These are phyloP conservation scores for Pleurotus djamor DNA, from an alignment of 768 basidiomycete species.

Conservation along the genomic window DNA sequence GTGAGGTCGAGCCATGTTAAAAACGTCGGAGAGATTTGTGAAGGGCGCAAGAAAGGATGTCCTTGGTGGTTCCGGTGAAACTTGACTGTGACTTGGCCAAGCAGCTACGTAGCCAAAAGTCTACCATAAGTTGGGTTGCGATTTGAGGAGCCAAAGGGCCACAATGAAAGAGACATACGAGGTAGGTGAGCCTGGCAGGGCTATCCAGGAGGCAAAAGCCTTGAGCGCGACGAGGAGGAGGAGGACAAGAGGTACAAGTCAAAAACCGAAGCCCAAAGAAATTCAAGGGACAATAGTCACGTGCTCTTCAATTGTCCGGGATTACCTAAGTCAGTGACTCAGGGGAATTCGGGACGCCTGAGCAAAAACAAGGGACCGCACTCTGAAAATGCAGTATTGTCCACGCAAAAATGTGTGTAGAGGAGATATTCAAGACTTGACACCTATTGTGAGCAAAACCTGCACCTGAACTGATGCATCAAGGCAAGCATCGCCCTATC, in stretches of 20 bases:
- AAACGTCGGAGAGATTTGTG: background rate
- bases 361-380: no score
- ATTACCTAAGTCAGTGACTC: background rate
- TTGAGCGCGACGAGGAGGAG: background rate
- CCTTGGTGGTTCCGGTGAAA: background rate
- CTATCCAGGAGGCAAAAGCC: background rate
- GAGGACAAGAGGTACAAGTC: background rate
- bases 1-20: slow-evolving; percentile 39
- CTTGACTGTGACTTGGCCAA: background rate
- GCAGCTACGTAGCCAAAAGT: no score
- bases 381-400: no score
- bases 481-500: no score
- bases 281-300: background rate
- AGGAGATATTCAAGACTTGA: no score
- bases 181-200: background rate
- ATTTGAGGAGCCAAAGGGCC: no score
- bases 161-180: background rate
- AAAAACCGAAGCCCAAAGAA: background rate
- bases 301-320: background rate
- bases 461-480: no score
- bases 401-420: no score
- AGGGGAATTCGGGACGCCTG: no score
- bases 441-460: no score
- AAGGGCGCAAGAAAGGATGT: background rate
- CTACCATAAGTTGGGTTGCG: no score